These are phyloP conservation scores for Saccharomyces kudriavzevii DNA, from an alignment of 805 yeast genomes.

Conservation along the genomic window DNA sequence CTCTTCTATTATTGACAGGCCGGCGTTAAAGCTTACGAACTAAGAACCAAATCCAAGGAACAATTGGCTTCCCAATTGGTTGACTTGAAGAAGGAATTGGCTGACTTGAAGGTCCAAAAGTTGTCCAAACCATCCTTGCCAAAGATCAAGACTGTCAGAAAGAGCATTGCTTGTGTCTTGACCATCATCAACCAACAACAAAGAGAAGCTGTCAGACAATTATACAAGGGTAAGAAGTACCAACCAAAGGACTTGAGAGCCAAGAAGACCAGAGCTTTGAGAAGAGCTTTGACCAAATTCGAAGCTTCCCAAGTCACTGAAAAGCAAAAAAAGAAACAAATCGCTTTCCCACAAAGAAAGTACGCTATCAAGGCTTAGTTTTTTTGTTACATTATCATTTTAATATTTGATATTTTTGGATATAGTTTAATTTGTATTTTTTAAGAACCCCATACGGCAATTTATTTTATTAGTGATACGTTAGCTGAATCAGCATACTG, in stretches of 20 bases:
- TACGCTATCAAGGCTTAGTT: conserved; percentile 95
- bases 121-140: conserved; percentile 87
- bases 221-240: conserved; percentile 92
- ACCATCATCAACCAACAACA: conserved; percentile 95
- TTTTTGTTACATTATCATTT: conserved; percentile 44
- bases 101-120: conserved; percentile 92
- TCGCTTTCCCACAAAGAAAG: conserved; percentile 97
- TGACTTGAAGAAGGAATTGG: conserved; percentile 94
- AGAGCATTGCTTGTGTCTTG: conserved; percentile 96
- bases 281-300: conserved; percentile 87
- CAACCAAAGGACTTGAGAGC: conserved; percentile 98
- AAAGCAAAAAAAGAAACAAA: conserved; percentile 84
- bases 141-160: conserved; percentile 94
- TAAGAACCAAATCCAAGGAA: conserved; percentile 94
- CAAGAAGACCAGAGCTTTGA: conserved; percentile 99
- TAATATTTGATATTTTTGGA: background rate
- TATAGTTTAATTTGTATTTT: background rate
- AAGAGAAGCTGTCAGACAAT: conserved; percentile 89
- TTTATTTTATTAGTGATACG: background rate
- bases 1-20: conserved; percentile 40
- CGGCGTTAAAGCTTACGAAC: conserved; percentile 90
- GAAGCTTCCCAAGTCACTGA: conserved; percentile 78
- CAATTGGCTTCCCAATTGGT: conserved; percentile 90
- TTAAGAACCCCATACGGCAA: background rate
- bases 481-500: background rate